phyloP scores from a whole-genome alignment of 768 basidiomycete genomes.

The Exidia glandulosa region DNA sequence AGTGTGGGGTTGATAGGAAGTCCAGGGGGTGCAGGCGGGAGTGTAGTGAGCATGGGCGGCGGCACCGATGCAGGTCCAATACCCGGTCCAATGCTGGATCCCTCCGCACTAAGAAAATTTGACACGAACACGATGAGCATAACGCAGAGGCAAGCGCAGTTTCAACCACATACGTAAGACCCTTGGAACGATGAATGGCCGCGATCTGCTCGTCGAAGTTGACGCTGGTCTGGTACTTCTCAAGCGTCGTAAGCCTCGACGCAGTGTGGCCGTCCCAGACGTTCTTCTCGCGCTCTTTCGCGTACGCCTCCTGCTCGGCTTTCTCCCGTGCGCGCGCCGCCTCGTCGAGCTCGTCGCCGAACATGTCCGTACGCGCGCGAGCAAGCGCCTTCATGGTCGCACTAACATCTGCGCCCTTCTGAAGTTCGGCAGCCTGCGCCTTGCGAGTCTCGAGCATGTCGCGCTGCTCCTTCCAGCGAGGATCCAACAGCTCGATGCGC shows the following conservation, averaged over 20 bases:
- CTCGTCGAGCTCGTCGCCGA: slow-evolving; percentile 89
- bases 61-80: slow-evolving; percentile 75
- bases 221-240: slow-evolving; percentile 87
- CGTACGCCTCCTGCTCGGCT: slow-evolving; percentile 67
- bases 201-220: slow-evolving; percentile 98
- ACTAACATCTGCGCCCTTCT: slow-evolving; percentile 87
- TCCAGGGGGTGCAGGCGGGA: slow-evolving; percentile 61
- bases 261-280: slow-evolving; percentile 99
- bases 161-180: slow-evolving; percentile 62
- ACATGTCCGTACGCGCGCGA: slow-evolving; percentile 92
- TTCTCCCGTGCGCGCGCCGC: slow-evolving; percentile 80
- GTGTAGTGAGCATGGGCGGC: slow-evolving; percentile 39
- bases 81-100: slow-evolving; percentile 74
- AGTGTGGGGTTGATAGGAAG: slow-evolving; percentile 55
- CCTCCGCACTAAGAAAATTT: slow-evolving; percentile 44
- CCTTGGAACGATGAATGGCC: slow-evolving; percentile 87
- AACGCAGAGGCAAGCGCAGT: slow-evolving; percentile 5
- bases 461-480: slow-evolving; percentile 95
- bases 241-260: slow-evolving; percentile 81
- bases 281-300: slow-evolving; percentile 86
- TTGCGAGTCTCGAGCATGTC: slow-evolving; percentile 81
- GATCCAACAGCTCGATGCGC: slow-evolving; percentile 95
- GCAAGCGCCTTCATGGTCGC: slow-evolving; percentile 89
- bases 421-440: slow-evolving; percentile 76
- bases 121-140: slow-evolving; percentile 3